Evolutionary conservation across 768 basidiomycete genomes (phyloP), one percentile per base, ranked within the genome.

Genomic region (Tulasnella sp.): DNA sequence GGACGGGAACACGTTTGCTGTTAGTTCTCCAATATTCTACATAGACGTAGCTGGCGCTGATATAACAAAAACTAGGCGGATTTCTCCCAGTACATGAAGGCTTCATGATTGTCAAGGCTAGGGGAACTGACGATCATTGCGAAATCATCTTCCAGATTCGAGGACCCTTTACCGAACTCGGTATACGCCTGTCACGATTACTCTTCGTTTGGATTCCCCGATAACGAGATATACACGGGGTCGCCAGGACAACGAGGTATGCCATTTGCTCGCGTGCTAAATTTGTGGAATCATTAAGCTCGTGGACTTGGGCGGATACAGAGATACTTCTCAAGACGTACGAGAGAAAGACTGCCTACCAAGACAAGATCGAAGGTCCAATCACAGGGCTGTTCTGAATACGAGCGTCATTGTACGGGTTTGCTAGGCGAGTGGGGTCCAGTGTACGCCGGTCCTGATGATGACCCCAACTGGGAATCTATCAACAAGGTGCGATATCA

Each of bases 1-100:
- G 85, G 89, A 90, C 69, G 85, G 84, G 17, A 92, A 88, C 74
- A 90, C 87, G 45, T 91, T 83, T 67, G 87, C 86, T 11, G 59
- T 11, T 65, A 65, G 59, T 54, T 45, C 22, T 7, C 15, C 4
- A 7, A 38, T 38, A 11, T 12, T 21, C 24, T 41, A 3, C 22
- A 25, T 3, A 2, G 31, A 41, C 15, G 12, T 3, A 25, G 27
- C 24, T 70, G 70, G 60, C 66, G 68, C 34, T 62, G 58, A 10
- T 60, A 61, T 21, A 22, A 12, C 15, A n/a, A n/a, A 11, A 17
- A 1, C 19, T 29, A 59, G 3, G 80, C 80, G 2, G 85, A 87
- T 67, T 86, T 87, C 69, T 82, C 82, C 5, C 78, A 79, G 68
- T 87, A 29, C 15, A 45, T 5, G 4, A 4, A n/a, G 12, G 10